phyloP scores from a whole-genome alignment of 371 early-diverging fungal species.

The Haplosporangium sp. region DNA sequence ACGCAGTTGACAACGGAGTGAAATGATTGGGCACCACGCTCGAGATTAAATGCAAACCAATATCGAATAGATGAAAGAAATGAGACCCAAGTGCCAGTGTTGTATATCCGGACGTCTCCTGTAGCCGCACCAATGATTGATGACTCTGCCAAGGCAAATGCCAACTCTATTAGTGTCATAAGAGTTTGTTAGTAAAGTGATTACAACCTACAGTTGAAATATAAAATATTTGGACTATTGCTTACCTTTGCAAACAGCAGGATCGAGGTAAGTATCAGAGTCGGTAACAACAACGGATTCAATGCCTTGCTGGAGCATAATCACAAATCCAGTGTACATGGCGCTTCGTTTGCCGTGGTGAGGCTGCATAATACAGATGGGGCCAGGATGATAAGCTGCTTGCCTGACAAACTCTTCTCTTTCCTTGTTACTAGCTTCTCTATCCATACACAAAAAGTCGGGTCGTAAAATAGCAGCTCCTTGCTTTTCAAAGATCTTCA shows the following conservation, averaged over 20 bases:
- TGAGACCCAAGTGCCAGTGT: conserved; percentile 62
- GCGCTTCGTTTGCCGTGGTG: conserved; percentile 74
- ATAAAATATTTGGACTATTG: not conserved
- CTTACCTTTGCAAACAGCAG: conserved; percentile 57
- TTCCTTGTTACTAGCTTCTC: conserved; percentile 36
- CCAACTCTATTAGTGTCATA: conserved; percentile 58
- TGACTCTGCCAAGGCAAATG: conserved; percentile 63
- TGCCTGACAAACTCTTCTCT: conserved; percentile 38
- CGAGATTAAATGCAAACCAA: conserved; percentile 80
- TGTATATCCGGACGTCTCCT: conserved; percentile 76
- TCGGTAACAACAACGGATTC: conserved; percentile 74
- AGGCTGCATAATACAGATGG: conserved; percentile 68
- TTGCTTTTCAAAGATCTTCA: conserved; percentile 64
- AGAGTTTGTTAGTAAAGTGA: not conserved
- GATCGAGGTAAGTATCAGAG: conserved; percentile 74
- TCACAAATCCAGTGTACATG: conserved; percentile 75
- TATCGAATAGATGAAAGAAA: conserved; percentile 75
- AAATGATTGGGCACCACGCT: conserved; percentile 74
- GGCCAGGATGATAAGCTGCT: conserved; percentile 57
- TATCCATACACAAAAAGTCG: conserved; percentile 59
- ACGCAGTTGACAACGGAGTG: conserved; percentile 75
- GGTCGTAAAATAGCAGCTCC: conserved; percentile 60
- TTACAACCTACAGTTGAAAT: not conserved
- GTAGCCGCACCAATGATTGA: conserved; percentile 70
- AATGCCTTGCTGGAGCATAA: conserved; percentile 64